phyloP scores from a whole-genome alignment of 2,329 filamentous ascomycete genomes.

The Penicillium sp. region DNA sequence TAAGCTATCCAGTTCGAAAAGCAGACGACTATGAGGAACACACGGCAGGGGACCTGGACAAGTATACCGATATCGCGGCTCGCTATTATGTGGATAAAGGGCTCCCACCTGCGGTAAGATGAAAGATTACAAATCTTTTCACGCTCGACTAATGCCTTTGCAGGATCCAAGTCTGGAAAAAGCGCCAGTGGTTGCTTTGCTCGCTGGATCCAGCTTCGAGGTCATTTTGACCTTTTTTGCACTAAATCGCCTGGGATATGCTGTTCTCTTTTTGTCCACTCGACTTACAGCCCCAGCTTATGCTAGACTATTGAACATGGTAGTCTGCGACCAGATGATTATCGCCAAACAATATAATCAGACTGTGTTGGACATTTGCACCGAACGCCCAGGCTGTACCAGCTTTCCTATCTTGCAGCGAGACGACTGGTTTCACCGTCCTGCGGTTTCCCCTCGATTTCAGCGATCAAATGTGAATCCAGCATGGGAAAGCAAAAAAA shows the following conservation, averaged over 20 bases:
- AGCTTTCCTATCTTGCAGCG: slow-evolving; percentile 23
- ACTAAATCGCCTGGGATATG: slow-evolving; percentile 56
- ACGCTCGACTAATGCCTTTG: neutral
- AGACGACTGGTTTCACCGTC: slow-evolving; percentile 23
- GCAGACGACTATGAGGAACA: slow-evolving; percentile 24
- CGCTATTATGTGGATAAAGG: slow-evolving; percentile 20
- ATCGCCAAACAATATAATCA: slow-evolving; percentile 22
- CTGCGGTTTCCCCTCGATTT: slow-evolving; percentile 4
- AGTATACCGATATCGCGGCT: slow-evolving; percentile 24
- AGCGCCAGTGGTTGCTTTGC: slow-evolving; percentile 48
- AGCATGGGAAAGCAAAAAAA: slow-evolving; percentile 32
- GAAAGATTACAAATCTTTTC: neutral
- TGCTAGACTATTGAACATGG: slow-evolving; percentile 44
- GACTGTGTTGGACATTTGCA: slow-evolving; percentile 15
- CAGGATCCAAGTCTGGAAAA: slow-evolving; percentile 33
- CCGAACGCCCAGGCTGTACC: slow-evolving; percentile 17
- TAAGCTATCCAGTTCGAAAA: slow-evolving; percentile 20
- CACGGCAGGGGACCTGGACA: slow-evolving; percentile 20
- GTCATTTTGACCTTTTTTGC: slow-evolving; percentile 57
- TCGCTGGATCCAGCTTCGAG: slow-evolving; percentile 56
- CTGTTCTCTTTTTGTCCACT: slow-evolving; percentile 56
- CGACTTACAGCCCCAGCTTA: slow-evolving; percentile 55
- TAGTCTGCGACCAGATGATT: slow-evolving; percentile 36
- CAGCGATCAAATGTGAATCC: slow-evolving; percentile 19
- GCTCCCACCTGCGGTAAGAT: slow-evolving; percentile 18